Evolutionary conservation across 805 yeast species (phyloP), one percentile per base, ranked within the genome.

Genomic region (Candida coquimbonensis): DNA sequence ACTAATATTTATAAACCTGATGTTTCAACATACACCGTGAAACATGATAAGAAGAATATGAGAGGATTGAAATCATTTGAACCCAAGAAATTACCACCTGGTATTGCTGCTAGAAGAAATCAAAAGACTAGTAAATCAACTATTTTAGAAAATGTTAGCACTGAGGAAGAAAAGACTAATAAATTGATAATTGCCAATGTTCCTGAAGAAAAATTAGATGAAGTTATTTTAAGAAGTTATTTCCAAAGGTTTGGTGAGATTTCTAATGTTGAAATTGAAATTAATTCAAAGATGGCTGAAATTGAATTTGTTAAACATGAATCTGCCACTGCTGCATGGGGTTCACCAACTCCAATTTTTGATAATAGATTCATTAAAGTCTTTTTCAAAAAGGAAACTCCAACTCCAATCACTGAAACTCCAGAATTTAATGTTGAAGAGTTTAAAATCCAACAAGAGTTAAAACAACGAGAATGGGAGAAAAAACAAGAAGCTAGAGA

Each of bases 311-410:
- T 49, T 8, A 54, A 59, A 14, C 69, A 65, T 39, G 65, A 60
- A 26, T 52, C 60, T 48, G 78, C 79, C 3, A 57, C 54, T 9
- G 60, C 52, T 7, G 79, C 78, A 1, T 74, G 73, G 68, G 40
- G 54, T 7, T 62, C 65, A 27, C 74, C 77, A 1, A 63, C 57
- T 4, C 72, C 77, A 7, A 66, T 74, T 14, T 74, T 74, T 50
- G 68, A 66, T 44, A 74, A 74, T 61, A 66, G 79, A 43, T 73
- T 73, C 49, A 67, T 74, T 49, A 74, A 74, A 54, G 67, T 74
- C 36, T 72, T 57, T 55, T 74, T 72, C 70, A 64, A 50, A 36
- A 40, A 45, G 9, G 46, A 14, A 12, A n/a, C 44, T 11, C 42
- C 33, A 9, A 26, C 25, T 13, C 26, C 35, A 13, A n/a, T 8